These are phyloP conservation scores for Neospora caninum DNA, from an alignment of 169 alveolate genomes.

Conservation along the genomic window DNA sequence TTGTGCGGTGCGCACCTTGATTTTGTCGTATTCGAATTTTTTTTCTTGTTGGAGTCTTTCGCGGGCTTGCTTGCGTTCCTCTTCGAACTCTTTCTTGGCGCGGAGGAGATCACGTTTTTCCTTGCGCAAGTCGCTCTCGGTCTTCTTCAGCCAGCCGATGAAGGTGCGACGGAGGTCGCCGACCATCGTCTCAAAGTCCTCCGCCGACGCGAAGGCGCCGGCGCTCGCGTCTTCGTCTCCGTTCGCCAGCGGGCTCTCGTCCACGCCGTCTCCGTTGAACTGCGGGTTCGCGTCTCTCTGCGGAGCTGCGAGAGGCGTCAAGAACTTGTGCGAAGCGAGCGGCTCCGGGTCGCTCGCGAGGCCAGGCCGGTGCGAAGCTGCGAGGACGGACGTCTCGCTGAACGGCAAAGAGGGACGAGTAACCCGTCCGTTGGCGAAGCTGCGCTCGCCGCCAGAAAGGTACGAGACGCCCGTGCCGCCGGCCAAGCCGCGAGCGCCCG, in stretches of 20 bases:
- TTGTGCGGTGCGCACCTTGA: constrained; percentile 22
- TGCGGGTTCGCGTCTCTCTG: too few relatives aligned
- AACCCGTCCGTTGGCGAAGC: too few relatives aligned
- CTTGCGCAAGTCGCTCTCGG: constrained; percentile 74
- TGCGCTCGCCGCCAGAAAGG: too few relatives aligned
- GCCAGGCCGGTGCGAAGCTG: too few relatives aligned
- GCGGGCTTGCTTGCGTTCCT: constrained; percentile 65
- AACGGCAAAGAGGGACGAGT: too few relatives aligned
- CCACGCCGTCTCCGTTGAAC: too few relatives aligned
- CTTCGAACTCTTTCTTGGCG: constrained; percentile 77
- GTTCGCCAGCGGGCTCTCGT: not conserved
- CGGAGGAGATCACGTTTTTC: constrained; percentile 73
- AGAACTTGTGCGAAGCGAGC: too few relatives aligned
- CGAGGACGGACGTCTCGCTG: too few relatives aligned
- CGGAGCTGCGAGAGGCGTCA: too few relatives aligned
- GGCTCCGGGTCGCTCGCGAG: too few relatives aligned
- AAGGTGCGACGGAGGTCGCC: constrained; percentile 86
- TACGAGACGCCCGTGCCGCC: too few relatives aligned
- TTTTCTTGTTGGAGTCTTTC: constrained; percentile 69
- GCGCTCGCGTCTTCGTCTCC: not conserved
- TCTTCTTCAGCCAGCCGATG: constrained; percentile 85
- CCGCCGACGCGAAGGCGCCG: constrained; percentile 43
- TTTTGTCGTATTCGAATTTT: constrained; percentile 56
- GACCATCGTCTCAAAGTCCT: constrained; percentile 87
- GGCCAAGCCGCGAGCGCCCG: too few relatives aligned